Conservation (phyloP, 257 asterid species). For the Penstemon davidsonii region DNA sequence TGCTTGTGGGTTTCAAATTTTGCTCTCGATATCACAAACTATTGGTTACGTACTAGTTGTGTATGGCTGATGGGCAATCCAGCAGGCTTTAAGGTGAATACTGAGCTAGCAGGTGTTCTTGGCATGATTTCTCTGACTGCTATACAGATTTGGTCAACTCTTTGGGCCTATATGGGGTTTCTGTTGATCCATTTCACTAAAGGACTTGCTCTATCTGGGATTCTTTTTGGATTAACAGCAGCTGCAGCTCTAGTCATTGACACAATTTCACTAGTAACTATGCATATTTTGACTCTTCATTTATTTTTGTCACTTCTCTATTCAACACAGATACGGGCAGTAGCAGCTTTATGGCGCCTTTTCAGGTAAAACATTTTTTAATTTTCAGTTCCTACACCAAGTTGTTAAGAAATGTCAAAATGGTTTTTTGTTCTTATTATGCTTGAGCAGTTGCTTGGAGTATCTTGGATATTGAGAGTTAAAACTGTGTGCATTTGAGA, state of each 20-base stretch:
- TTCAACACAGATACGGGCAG: constrained; percentile 76
- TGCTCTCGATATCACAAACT: constrained; percentile 62
- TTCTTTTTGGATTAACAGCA: constrained; percentile 74
- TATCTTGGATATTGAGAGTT: too few species aligned
- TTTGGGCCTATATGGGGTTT: constrained; percentile 66
- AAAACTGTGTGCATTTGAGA: background rate
- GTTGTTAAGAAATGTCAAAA: background rate
- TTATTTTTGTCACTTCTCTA: constrained; percentile 67
- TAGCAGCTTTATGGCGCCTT: constrained; percentile 96
- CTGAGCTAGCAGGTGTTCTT: constrained; percentile 94
- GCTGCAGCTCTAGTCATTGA: constrained; percentile 73
- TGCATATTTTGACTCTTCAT: constrained; percentile 72
- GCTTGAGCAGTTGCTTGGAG: background rate
- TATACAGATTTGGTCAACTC: constrained; percentile 92
- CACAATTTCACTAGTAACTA: constrained; percentile 66
- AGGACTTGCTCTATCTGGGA: constrained; percentile 69
- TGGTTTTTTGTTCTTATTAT: background rate
- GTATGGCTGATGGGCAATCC: constrained; percentile 99
- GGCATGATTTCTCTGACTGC: constrained; percentile 84
- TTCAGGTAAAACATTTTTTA: constrained; percentile 59
- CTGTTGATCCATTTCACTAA: constrained; percentile 52
- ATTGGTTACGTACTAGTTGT: constrained; percentile 83
- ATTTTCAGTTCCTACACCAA: background rate
- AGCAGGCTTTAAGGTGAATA: constrained; percentile 95
- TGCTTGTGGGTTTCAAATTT: constrained; percentile 54